Percentiles rank a stretch among this genome's conserved stretches.
These are phyloP conservation scores for Plantago elongata DNA, from an alignment of 257 asterid species.

Conservation along the genomic window DNA sequence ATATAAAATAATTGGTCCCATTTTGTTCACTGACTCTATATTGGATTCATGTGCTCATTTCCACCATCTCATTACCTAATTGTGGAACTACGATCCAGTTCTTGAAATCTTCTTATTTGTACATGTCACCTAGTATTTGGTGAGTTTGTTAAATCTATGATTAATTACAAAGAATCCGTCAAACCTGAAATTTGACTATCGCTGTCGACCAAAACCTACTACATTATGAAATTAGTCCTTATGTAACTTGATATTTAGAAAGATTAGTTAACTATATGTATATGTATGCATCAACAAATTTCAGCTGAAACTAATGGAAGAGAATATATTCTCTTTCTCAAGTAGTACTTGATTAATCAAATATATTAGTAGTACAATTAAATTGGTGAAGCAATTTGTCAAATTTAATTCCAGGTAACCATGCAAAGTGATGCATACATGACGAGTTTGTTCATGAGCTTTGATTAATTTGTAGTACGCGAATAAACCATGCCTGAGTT, in stretches of 20 bases:
- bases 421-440: background rate
- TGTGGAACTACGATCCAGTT: conserved; percentile 9
- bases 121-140: conserved; percentile 35
- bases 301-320: conserved; percentile 12
- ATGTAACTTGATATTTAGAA: background rate
- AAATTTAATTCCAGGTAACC: conserved; percentile 25
- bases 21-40: conserved; percentile 50
- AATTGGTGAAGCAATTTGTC: conserved; percentile 29
- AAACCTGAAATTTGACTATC: conserved; percentile 60
- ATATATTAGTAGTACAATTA: conserved; percentile 1
- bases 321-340: conserved; percentile 18
- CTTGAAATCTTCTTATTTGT: background rate
- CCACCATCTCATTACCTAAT: conserved; percentile 35
- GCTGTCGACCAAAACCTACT: conserved; percentile 48
- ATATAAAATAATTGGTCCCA: conserved; percentile 25
- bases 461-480: background rate
- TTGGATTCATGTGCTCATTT: background rate
- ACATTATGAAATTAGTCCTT: conserved; percentile 26
- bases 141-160: conserved; percentile 29
- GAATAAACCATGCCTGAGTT: background rate
- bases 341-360: conserved; percentile 1
- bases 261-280: background rate
- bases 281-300: background rate
- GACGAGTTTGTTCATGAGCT: background rate
- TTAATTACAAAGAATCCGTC: conserved; percentile 28